Evolutionary conservation across 2,329 filamentous ascomycete species (phyloP).

Genomic region (Colletotrichum sojae): DNA sequence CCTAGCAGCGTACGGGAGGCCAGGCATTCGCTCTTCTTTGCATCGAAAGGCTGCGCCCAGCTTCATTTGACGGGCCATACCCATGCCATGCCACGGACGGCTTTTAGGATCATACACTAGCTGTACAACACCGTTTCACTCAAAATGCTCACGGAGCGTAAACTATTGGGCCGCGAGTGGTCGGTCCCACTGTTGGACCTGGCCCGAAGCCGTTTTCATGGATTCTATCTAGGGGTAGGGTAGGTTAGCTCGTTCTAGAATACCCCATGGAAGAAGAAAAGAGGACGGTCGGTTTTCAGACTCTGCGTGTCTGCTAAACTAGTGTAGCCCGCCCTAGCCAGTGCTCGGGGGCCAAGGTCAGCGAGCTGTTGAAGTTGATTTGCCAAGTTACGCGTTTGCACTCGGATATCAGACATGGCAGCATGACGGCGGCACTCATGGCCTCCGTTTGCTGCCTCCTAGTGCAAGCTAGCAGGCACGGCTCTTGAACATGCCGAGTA

Average conservation of each 20-base stretch:
- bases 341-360: background rate
- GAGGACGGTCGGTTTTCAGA: slow-evolving; percentile 2
- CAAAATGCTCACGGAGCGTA: slow-evolving; percentile 9
- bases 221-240: background rate
- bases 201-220: background rate
- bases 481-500: background rate
- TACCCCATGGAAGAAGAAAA: slow-evolving; percentile 7
- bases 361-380: too few species aligned
- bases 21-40: background rate
- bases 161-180: slow-evolving; percentile 10
- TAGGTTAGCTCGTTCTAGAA: slow-evolving; percentile 21
- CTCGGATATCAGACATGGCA: slow-evolving; percentile 4
- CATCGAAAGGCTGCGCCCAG: background rate
- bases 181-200: slow-evolving; percentile 5
- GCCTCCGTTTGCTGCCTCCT: background rate
- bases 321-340: too few species aligned
- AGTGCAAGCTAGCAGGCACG: background rate
- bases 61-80: slow-evolving; percentile 18
- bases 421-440: background rate
- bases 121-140: slow-evolving; percentile 8
- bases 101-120: slow-evolving; percentile 1
- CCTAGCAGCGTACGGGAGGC: background rate
- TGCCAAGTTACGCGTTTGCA: slow-evolving; percentile 1
- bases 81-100: slow-evolving; percentile 8
- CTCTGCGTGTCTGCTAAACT: background rate